Conservation (phyloP, 2,329 filamentous ascomycete genomes). For the Monosporascus sp. region DNA sequence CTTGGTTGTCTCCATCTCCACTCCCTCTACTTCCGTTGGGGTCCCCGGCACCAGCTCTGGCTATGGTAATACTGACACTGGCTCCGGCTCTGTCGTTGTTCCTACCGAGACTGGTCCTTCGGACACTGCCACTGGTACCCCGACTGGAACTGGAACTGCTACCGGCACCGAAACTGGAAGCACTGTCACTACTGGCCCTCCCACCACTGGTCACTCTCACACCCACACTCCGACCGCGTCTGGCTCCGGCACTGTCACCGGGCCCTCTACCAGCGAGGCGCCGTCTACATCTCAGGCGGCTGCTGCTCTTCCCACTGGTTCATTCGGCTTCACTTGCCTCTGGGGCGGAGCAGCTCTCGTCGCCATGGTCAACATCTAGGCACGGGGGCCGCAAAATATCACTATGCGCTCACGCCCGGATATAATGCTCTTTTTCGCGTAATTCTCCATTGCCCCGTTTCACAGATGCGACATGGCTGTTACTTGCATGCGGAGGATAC, state of each 20-base stretch:
- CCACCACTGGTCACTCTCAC: constrained; percentile 1
- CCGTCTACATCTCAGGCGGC: not conserved
- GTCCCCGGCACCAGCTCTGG: not conserved
- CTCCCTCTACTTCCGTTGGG: not conserved
- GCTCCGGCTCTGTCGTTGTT: not conserved
- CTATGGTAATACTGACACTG: not conserved
- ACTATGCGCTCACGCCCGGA: no score
- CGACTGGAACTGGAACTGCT: not conserved
- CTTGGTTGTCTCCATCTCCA: not conserved
- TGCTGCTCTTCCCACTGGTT: constrained; percentile 8
- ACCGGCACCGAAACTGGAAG: constrained; percentile 1
- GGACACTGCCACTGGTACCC: not conserved
- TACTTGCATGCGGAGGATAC: not conserved
- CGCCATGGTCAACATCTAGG: constrained; percentile 12
- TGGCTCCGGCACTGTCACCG: not conserved
- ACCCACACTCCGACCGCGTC: not conserved
- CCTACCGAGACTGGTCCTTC: not conserved
- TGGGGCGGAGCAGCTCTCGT: constrained; percentile 13
- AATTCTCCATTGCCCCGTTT: not conserved
- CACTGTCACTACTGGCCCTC: not conserved
- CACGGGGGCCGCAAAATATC: not conserved
- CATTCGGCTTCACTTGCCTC: constrained; percentile 8
- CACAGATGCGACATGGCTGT: not conserved
- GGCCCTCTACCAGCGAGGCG: not conserved
- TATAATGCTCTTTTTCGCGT: not conserved